phyloP scores from a whole-genome alignment of 805 yeast species.

The Spathaspora passalidarum region DNA sequence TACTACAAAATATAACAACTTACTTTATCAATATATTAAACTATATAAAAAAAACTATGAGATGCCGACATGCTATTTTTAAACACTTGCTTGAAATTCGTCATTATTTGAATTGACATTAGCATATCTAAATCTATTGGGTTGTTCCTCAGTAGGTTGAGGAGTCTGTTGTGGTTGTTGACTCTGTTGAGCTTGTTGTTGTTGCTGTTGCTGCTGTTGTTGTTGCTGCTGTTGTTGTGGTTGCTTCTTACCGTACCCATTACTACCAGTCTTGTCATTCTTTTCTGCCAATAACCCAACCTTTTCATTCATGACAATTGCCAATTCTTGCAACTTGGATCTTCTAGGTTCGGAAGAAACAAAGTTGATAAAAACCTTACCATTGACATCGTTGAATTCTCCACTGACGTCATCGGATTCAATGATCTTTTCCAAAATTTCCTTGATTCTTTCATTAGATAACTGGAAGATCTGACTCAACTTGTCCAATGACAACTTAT shows the following conservation, averaged over 20 bases:
- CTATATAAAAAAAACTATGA: not conserved
- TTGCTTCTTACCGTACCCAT: conserved; percentile 56
- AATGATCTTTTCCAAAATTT: conserved; percentile 72
- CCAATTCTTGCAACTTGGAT: conserved; percentile 82
- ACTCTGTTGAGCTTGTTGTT: conserved; percentile 16
- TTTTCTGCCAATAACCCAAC: conserved; percentile 74
- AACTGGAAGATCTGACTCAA: conserved; percentile 69
- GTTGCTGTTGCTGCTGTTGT: conserved; percentile 29
- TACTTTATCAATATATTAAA: not conserved
- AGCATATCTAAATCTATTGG: conserved; percentile 43
- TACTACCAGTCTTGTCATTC: conserved; percentile 78
- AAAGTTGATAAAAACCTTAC: conserved; percentile 62
- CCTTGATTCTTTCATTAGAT: conserved; percentile 50
- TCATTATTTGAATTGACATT: conserved; percentile 42
- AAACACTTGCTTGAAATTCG: conserved; percentile 38
- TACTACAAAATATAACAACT: not conserved
- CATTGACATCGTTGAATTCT: conserved; percentile 59
- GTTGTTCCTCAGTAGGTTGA: conserved; percentile 30
- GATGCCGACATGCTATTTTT: conserved; percentile 4
- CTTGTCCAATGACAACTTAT: conserved; percentile 66
- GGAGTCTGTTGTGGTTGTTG: not conserved
- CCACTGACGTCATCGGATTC: conserved; percentile 76
- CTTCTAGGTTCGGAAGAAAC: conserved; percentile 70
- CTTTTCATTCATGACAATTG: conserved; percentile 79
- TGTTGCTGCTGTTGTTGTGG: conserved; percentile 36